Percentiles rank a stretch among this genome's conserved stretches.
These are phyloP conservation scores for Sarocladium kiliense DNA, from an alignment of 2,329 filamentous ascomycete species.

Conservation along the genomic window DNA sequence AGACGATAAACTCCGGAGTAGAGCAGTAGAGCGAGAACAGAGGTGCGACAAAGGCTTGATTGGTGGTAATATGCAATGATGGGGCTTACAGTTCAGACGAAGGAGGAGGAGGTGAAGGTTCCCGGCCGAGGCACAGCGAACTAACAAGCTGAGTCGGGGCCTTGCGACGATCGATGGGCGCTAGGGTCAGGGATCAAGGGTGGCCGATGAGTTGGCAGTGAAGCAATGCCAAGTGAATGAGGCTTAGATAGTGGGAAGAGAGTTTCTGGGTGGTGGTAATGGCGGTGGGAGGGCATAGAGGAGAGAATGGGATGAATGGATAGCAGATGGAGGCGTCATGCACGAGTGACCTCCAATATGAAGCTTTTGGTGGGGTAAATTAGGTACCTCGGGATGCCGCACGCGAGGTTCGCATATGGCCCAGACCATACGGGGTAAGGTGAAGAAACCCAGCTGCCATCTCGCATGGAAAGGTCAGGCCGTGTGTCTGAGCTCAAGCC, in stretches of 20 bases:
- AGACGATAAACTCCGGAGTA: not conserved
- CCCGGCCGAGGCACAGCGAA: not conserved
- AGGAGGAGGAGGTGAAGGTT: no score
- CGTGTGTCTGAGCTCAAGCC: no score
- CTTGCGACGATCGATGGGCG: not conserved
- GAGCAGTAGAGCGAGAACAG: not conserved
- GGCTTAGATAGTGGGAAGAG: not conserved
- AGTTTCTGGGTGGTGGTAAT: not conserved
- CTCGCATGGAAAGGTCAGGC: no score
- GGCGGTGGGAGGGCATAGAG: not conserved
- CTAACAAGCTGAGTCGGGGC: not conserved
- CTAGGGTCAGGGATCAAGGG: not conserved
- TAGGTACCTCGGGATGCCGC: no score
- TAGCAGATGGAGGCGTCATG: not conserved
- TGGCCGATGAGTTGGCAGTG: not conserved
- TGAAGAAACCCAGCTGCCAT: no score
- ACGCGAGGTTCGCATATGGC: no score
- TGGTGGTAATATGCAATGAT: not conserved
- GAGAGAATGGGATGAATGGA: no score
- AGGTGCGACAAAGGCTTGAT: not conserved
- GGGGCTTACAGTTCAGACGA: not conserved
- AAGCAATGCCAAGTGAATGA: constrained; percentile 2
- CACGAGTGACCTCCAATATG: not conserved
- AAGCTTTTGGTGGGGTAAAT: no score
- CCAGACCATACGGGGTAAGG: no score